These are phyloP conservation scores for Boletus rubropictus DNA, from an alignment of 768 basidiomycete genomes.

Conservation along the genomic window DNA sequence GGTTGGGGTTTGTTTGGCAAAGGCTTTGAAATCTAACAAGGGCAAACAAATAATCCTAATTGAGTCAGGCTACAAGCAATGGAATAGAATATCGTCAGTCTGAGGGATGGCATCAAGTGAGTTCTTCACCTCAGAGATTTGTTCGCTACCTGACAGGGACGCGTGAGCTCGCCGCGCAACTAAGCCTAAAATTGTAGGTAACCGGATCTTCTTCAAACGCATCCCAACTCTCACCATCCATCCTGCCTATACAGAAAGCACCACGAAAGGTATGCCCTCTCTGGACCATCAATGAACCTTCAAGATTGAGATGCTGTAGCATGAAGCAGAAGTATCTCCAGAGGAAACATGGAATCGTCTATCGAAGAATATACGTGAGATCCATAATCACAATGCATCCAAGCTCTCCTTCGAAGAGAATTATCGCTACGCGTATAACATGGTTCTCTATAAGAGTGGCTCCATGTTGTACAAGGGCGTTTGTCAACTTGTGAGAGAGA, in stretches of 20 bases:
- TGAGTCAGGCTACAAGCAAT: slow-evolving; percentile 9
- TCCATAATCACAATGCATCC: slow-evolving; percentile 89
- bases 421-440: slow-evolving; percentile 89
- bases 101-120: slow-evolving; percentile 29
- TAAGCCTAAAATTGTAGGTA: slow-evolving; percentile 41
- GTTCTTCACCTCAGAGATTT: slow-evolving; percentile 1
- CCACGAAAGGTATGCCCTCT: slow-evolving; percentile 39
- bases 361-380: slow-evolving; percentile 83
- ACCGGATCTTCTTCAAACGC: slow-evolving; percentile 17
- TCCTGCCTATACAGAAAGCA: slow-evolving; percentile 34
- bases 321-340: slow-evolving; percentile 67
- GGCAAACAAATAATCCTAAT: slow-evolving; percentile 25
- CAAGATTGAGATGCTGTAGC: slow-evolving; percentile 37
- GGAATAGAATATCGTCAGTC: slow-evolving; percentile 12
- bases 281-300: background rate
- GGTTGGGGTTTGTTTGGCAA: slow-evolving; percentile 25
- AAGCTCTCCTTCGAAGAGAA: slow-evolving; percentile 90
- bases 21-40: slow-evolving; percentile 31
- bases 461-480: slow-evolving; percentile 85
- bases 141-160: slow-evolving; percentile 11
- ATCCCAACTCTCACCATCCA: slow-evolving; percentile 17
- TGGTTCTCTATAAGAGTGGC: slow-evolving; percentile 84
- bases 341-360: slow-evolving; percentile 82
- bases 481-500: slow-evolving; percentile 67
- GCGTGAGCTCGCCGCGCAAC: slow-evolving; percentile 26